A percentile compares a stretch with the other conserved stretches of the same genome.
Conservation (phyloP, 2,329 filamentous ascomycete species). For the Cordyceps cicadae region DNA sequence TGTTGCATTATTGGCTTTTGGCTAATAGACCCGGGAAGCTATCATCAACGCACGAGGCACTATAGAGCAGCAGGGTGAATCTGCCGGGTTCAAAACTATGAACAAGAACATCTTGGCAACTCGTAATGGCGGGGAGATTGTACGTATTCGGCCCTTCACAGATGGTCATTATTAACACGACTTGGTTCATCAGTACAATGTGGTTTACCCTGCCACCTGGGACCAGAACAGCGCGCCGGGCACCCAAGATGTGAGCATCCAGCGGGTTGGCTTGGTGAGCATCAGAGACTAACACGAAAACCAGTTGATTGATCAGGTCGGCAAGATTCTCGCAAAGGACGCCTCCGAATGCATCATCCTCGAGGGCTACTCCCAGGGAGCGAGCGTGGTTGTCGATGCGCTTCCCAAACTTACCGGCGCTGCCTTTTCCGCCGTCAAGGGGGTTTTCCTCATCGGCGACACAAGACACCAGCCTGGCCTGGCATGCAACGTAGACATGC, state of each 20-base stretch:
- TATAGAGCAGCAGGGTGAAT: constrained; percentile 6
- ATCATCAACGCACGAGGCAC: constrained; percentile 13
- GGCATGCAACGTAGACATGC: constrained; percentile 12
- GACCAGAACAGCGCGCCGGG: constrained; percentile 5
- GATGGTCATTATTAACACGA: not conserved
- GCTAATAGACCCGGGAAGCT: not conserved
- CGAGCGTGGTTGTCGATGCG: constrained; percentile 11
- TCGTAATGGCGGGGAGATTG: constrained; percentile 7
- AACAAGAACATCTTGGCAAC: constrained; percentile 3
- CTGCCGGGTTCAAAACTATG: constrained; percentile 10
- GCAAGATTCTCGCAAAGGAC: not conserved
- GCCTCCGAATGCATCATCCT: constrained; percentile 10
- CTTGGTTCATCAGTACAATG: constrained; percentile 3
- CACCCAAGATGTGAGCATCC: constrained; percentile 5
- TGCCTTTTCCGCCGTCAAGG: constrained; percentile 11
- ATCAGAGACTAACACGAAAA: not conserved
- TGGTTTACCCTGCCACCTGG: constrained; percentile 7
- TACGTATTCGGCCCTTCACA: not conserved
- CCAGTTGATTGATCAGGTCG: constrained; percentile 2
- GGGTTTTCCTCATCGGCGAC: constrained; percentile 12
- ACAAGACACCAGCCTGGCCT: constrained; percentile 9
- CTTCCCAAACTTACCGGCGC: constrained; percentile 5
- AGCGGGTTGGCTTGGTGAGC: not conserved
- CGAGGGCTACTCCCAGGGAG: constrained; percentile 13
- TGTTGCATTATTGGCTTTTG: not conserved